Evolutionary conservation across 305 asterid species (phyloP).

Genomic region (Solanum hybrid): DNA sequence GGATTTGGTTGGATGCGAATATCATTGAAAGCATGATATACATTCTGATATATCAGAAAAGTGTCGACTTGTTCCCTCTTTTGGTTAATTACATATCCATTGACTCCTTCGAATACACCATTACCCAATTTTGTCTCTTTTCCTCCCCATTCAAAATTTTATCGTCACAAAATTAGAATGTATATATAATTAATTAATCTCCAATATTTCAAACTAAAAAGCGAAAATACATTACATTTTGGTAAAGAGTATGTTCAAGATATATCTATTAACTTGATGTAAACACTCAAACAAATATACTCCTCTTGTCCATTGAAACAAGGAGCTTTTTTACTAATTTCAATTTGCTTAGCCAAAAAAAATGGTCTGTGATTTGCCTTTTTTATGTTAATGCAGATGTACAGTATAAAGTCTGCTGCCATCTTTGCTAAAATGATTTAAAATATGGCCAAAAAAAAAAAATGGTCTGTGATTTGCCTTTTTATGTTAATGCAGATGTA

Average conservation of each 20-base stretch:
- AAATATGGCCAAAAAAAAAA: too few species aligned
- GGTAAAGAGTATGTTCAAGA: not conserved
- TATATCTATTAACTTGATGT: not conserved
- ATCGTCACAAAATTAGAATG: not conserved
- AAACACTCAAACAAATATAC: not conserved
- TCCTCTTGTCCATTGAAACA: not conserved
- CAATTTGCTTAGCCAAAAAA: not conserved
- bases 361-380: too few species aligned
- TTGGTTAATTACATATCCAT: not conserved
- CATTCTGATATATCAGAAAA: not conserved
- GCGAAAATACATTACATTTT: not conserved
- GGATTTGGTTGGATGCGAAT: not conserved
- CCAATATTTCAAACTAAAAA: too few species aligned
- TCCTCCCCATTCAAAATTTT: not conserved
- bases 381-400: too few species aligned
- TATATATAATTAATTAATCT: not conserved
- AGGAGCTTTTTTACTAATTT: not conserved
- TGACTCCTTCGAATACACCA: not conserved
- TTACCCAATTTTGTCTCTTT: not conserved
- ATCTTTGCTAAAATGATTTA: too few species aligned
- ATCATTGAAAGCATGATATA: too few species aligned
- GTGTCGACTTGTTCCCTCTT: conserved; percentile 1
- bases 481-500: not conserved
- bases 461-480: not conserved
- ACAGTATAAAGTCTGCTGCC: too few species aligned